Base-by-base conservation (phyloP, 2,329 filamentous ascomycete species). In the Ampelomyces quisqualis region DNA sequence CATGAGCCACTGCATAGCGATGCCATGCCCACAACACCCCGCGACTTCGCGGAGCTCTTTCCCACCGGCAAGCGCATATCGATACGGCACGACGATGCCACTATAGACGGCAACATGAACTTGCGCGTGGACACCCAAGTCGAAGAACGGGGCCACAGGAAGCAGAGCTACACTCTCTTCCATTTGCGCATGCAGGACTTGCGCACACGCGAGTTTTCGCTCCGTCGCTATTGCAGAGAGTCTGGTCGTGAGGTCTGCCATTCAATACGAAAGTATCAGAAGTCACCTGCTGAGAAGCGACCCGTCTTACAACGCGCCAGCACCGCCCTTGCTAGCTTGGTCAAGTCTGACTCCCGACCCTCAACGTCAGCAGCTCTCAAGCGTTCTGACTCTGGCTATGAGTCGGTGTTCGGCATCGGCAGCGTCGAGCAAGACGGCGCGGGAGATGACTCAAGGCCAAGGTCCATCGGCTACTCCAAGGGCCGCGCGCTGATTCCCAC, bases 101-200 rank as follows among this genome's bases (percentile, higher is more conserved):
- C 90, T 0, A 71, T 84, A 3, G 91, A 98, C 65, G 91, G 91
- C 23, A 95, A 96, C 74, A 94, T 96, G 89, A 97, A 97, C 65
- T 77, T 98, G 42, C 84, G 90, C 21, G 78, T 97, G 43, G 90
- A 95, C 64, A 91, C 88, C 5, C 75, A 86, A 49, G 79, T 88
- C 31, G 70, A 73, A 18, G 71, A 74, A 18, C 77, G 78, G 18
- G 78, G 79, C 27, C 75, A 77, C 28, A 70, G 72, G 37, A 79
- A 79, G 50, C 79, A 82, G 49, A 81, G 82, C 55, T 80, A 86
- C 57, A 88, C 83, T 4, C 82, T 98, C 33, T 97, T 96, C 70
- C 91, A 98, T 68, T 76, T 97, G 45, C 86, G 90, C 58, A 95
- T 98, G 89, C 85, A 95, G 65, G 89, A 97, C 67, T 74, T 97